Conservation (phyloP, 2,329 filamentous ascomycete species). For the Venturia aucupariae region DNA sequence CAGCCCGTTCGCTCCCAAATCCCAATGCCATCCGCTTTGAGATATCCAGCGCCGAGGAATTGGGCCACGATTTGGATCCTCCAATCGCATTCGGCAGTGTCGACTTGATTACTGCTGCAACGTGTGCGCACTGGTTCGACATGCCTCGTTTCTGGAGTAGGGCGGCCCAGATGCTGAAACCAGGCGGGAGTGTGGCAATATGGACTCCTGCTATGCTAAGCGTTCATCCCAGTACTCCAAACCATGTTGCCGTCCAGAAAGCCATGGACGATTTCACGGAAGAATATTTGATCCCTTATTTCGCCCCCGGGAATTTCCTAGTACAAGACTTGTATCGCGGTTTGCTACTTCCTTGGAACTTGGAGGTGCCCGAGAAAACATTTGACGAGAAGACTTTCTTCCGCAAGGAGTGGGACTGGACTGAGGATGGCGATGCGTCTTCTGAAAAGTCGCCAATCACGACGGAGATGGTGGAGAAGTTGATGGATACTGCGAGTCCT, state of each 20-base stretch:
- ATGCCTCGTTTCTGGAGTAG: conserved; percentile 41
- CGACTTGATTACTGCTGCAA: conserved; percentile 43
- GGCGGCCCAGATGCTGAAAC: conserved; percentile 39
- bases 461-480: conserved; percentile 29
- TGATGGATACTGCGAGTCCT: conserved; percentile 32
- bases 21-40: conserved; percentile 32
- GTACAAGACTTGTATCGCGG: conserved; percentile 32
- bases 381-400: conserved; percentile 35
- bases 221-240: conserved; percentile 29
- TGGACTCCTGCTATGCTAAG: conserved; percentile 33
- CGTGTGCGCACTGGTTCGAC: conserved; percentile 50
- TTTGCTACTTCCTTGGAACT: conserved; percentile 43
- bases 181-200: conserved; percentile 46
- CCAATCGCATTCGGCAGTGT: conserved; percentile 29
- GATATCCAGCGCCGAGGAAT: conserved; percentile 36
- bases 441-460: conserved; percentile 19
- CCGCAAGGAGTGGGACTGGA: conserved; percentile 34
- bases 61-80: conserved; percentile 24
- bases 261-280: conserved; percentile 32
- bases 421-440: conserved; percentile 16
- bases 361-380: conserved; percentile 23
- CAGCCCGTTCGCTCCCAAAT: conserved; percentile 27
- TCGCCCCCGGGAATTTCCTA: conserved; percentile 35
- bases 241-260: conserved; percentile 29
- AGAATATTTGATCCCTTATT: conserved; percentile 30